A percentile compares a stretch with the other conserved stretches of the same genome.
phyloP scores from a whole-genome alignment of 768 basidiomycete species.

The Rhizopogon vinicolor region DNA sequence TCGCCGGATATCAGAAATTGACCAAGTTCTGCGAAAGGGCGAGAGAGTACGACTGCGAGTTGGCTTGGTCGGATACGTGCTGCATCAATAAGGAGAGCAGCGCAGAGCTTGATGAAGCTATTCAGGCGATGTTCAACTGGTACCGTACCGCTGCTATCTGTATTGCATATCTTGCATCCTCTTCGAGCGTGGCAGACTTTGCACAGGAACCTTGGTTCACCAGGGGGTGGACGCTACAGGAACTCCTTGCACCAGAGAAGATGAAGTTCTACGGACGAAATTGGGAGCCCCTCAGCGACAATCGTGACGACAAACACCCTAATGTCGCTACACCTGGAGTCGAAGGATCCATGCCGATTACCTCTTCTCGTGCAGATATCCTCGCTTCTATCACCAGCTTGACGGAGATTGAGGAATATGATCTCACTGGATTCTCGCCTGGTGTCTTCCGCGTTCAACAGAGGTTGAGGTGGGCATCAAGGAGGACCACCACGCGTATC shows the following conservation, averaged over 20 bases:
- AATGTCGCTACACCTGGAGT: slow-evolving; percentile 1
- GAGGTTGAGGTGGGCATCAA: no score
- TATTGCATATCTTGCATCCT: slow-evolving; percentile 6
- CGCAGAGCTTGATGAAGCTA: slow-evolving; percentile 25
- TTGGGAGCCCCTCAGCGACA: slow-evolving; percentile 12
- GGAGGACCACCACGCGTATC: no score
- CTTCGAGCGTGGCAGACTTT: slow-evolving; percentile 8
- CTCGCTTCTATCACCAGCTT: slow-evolving; percentile 2
- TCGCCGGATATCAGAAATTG: slow-evolving; percentile 14
- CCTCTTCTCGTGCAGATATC: slow-evolving; percentile 1
- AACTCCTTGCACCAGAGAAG: slow-evolving; percentile 7
- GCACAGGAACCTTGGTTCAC: slow-evolving; percentile 16
- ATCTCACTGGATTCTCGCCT: no score
- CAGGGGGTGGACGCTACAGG: slow-evolving; percentile 17
- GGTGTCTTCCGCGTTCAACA: slow-evolving; percentile 7
- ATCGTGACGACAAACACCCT: slow-evolving; percentile 4
- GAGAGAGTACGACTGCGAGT: slow-evolving; percentile 12
- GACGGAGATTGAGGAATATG: no score
- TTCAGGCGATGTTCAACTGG: slow-evolving; percentile 26
- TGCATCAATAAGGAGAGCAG: slow-evolving; percentile 22
- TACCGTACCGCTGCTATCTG: slow-evolving; percentile 15
- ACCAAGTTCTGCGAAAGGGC: background rate
- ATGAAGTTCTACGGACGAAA: slow-evolving; percentile 15
- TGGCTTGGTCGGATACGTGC: slow-evolving; percentile 20
- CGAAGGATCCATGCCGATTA: background rate